A percentile compares a stretch with the other conserved stretches of the same genome.
Conservation (phyloP, 1,284 basidiomycete genomes). For the Trametes sp. region DNA sequence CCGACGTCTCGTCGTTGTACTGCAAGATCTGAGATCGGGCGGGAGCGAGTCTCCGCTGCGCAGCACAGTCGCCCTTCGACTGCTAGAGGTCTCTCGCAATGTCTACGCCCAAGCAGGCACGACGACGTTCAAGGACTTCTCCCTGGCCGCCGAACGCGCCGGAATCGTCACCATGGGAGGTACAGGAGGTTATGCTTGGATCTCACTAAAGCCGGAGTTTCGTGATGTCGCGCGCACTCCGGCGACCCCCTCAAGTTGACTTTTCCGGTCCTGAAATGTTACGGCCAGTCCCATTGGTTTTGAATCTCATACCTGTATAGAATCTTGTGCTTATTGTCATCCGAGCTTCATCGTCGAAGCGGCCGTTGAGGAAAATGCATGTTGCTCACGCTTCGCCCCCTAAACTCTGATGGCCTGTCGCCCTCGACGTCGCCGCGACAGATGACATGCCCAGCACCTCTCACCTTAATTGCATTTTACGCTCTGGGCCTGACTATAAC, state of each 20-base stretch:
- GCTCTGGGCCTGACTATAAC: neutral
- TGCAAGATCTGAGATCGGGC: neutral
- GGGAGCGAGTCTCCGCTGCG: constrained; percentile 42
- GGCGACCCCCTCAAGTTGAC: neutral
- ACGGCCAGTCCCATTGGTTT: no score
- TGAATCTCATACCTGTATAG: constrained; percentile 2
- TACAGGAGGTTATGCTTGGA: constrained; percentile 51
- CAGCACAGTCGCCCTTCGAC: constrained; percentile 47
- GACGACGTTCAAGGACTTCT: constrained; percentile 54
- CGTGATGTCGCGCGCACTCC: neutral
- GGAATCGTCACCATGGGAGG: constrained; percentile 60
- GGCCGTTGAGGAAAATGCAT: no score
- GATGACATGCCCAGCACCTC: neutral
- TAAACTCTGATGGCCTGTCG: constrained; percentile 1
- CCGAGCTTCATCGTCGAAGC: neutral
- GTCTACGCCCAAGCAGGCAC: constrained; percentile 54
- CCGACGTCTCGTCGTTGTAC: neutral
- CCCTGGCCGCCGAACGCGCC: constrained; percentile 50
- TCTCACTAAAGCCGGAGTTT: constrained; percentile 43
- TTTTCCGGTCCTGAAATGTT: neutral
- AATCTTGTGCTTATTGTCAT: constrained; percentile 23
- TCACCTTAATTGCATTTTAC: no score
- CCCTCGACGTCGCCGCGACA: neutral
- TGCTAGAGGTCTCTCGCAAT: constrained; percentile 44
- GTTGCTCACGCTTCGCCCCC: neutral